A percentile compares a stretch with the other conserved stretches of the same genome.
phyloP scores from a whole-genome alignment of 2,329 filamentous ascomycete species.

The Capronia americana region DNA sequence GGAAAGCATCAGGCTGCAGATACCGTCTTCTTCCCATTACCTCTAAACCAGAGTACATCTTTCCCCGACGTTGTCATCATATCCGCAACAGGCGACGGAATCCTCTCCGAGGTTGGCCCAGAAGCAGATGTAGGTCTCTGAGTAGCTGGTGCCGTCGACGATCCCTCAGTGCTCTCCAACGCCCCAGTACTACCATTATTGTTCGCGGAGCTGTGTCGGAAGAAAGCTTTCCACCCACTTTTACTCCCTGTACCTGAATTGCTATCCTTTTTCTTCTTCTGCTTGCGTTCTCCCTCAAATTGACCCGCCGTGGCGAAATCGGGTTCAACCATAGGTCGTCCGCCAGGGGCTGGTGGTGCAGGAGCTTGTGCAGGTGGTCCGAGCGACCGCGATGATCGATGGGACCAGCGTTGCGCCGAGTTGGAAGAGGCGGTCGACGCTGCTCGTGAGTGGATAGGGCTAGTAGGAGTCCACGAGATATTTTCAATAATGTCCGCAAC shows the following conservation, averaged over 20 bases:
- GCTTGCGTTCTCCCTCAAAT: constrained; percentile 37
- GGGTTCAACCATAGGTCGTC: constrained; percentile 38
- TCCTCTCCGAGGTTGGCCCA: not conserved
- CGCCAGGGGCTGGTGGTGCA: constrained; percentile 37
- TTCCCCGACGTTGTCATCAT: constrained; percentile 33
- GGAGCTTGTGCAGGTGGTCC: constrained; percentile 34
- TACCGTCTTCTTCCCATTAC: constrained; percentile 39
- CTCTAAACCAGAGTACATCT: constrained; percentile 36
- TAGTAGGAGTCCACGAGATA: constrained; percentile 38
- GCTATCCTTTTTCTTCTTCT: constrained; percentile 31
- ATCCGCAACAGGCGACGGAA: constrained; percentile 11
- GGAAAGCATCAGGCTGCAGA: not conserved
- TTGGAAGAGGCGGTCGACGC: constrained; percentile 29
- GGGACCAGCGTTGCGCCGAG: constrained; percentile 33
- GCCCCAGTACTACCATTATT: constrained; percentile 45
- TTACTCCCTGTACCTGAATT: constrained; percentile 28
- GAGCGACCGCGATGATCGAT: constrained; percentile 29
- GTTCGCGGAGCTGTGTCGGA: constrained; percentile 51
- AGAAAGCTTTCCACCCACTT: constrained; percentile 41
- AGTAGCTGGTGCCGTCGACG: constrained; percentile 9
- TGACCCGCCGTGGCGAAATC: constrained; percentile 36
- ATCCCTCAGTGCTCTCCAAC: constrained; percentile 11
- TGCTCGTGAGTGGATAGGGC: constrained; percentile 32
- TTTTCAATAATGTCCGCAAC: constrained; percentile 35
- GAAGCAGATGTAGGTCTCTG: not conserved